A percentile compares a stretch with the other conserved stretches of the same genome.
phyloP scores from a whole-genome alignment of 2,329 filamentous ascomycete species.

The Penicillium sclerotigenum region DNA sequence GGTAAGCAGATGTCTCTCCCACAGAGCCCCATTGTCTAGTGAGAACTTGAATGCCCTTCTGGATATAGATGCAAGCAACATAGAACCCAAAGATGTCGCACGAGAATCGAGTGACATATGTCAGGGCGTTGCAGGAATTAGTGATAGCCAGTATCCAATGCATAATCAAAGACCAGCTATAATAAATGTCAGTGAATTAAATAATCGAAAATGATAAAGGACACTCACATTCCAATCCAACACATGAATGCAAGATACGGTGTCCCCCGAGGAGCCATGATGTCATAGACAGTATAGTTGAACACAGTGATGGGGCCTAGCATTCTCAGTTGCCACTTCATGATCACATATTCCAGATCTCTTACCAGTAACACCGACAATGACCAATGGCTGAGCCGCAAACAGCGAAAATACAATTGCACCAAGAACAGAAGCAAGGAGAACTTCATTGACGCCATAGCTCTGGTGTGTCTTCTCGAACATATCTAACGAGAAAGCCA shows the following conservation, averaged over 20 bases:
- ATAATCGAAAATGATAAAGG: neutral
- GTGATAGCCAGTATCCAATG: conserved; percentile 80
- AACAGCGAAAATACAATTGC: conserved; percentile 76
- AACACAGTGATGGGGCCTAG: conserved; percentile 85
- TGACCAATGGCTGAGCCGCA: conserved; percentile 80
- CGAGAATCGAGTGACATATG: conserved; percentile 84
- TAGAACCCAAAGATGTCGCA: conserved; percentile 96
- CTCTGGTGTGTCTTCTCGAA: conserved; percentile 80
- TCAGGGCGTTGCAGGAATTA: conserved; percentile 84
- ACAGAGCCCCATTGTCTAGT: conserved; percentile 65
- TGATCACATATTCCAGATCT: neutral
- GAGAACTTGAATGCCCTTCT: conserved; percentile 85
- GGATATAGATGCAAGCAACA: conserved; percentile 85
- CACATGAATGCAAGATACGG: conserved; percentile 89
- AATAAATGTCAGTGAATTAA: conserved; percentile 14
- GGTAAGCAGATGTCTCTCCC: conserved; percentile 64
- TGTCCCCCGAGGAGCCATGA: conserved; percentile 71
- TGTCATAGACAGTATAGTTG: conserved; percentile 91
- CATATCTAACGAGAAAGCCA: conserved; percentile 92
- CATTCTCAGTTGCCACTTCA: conserved; percentile 2
- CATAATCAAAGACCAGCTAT: conserved; percentile 75
- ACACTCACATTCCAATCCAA: conserved; percentile 72
- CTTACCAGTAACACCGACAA: conserved; percentile 79
- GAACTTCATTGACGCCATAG: conserved; percentile 86
- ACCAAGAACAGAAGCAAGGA: conserved; percentile 80